Base-by-base conservation (phyloP, 768 basidiomycete genomes). In the Pholiota molesta region DNA sequence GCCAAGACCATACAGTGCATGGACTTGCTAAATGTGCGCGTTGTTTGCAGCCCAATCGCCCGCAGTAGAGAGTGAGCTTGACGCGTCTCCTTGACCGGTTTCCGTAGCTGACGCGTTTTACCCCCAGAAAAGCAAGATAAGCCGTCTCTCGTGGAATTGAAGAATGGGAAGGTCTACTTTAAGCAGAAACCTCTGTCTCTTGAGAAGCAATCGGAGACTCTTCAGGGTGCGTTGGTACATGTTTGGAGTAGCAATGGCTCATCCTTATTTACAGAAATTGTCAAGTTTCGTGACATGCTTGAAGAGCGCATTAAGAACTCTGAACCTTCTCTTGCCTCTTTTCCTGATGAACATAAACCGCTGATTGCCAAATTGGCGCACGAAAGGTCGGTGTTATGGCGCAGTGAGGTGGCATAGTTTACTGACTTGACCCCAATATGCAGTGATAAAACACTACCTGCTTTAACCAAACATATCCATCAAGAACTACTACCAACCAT, bases 301-400 rank as follows among this genome's bases (percentile, higher is more conserved):
- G 84, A 90, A 64, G 75, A 79, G 45, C 81, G 81, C 57, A 76
- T 86, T 23, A 73, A 78, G 51, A 75, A 73, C 14, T 73, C 81
- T 55, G 79, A 82, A 17, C 73, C 79, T 1, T 81, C 87, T n/a
- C 73, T 95, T 29, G 71, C 70, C 8, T 71, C 68, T 6, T 83
- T 95, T 54, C 89, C 94, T 0, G 83, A 88, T 4, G 85, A 90
- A 62, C 81, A 94, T 71, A 81, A 77, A 64, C 85, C 92, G 1
- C 75, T 96, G 26, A 84, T 97, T 66, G 94, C 87, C 5, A 94
- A 95, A 73, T 74, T 95, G 42, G 86, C 86, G 0, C 91, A 94
- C 65, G 95, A 97, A 76, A 95, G 94, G 95, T 94, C 54, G 57
- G 79, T 59, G 52, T 58, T 28, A 3, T 57, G 23, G 16, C 21